Percentiles rank a stretch among this genome's conserved stretches.
phyloP scores from a whole-genome alignment of 164 flowering plant genomes.

The Macadamia tetraphylla region DNA sequence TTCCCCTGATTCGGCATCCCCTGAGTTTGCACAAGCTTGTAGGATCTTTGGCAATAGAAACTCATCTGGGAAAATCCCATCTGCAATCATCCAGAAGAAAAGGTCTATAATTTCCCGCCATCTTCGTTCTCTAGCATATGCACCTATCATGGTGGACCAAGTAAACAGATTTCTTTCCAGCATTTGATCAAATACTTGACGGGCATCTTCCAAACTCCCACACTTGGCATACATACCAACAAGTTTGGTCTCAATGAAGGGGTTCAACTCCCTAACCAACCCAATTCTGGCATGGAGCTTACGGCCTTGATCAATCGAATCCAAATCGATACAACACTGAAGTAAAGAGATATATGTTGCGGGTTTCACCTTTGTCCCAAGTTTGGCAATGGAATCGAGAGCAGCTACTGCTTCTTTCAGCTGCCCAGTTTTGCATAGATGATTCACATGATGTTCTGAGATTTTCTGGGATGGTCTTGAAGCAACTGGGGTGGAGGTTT shows the following conservation, averaged over 20 bases:
- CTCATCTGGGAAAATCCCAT: constrained; percentile 39
- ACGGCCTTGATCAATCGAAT: constrained; percentile 38
- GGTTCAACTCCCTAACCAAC: constrained; percentile 19
- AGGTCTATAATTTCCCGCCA: constrained; percentile 47
- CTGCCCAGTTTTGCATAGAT: constrained; percentile 38
- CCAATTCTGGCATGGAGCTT: constrained; percentile 37
- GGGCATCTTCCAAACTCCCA: constrained; percentile 47
- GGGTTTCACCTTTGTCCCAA: constrained; percentile 32
- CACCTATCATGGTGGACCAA: constrained; percentile 70
- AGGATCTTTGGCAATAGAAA: constrained; percentile 51
- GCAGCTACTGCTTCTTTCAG: constrained; percentile 36
- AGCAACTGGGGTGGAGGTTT: neutral
- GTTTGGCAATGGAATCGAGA: constrained; percentile 35
- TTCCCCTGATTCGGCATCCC: constrained; percentile 35
- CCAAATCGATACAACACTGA: constrained; percentile 39
- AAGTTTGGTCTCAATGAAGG: constrained; percentile 49
- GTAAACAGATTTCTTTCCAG: constrained; percentile 41
- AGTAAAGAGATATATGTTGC: constrained; percentile 32
- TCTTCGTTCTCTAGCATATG: constrained; percentile 38
- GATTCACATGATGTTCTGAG: constrained; percentile 28
- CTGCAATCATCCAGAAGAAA: constrained; percentile 40
- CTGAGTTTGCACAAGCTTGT: constrained; percentile 48
- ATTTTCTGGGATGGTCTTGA: constrained; percentile 2
- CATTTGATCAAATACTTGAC: constrained; percentile 48
- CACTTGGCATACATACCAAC: constrained; percentile 60